phyloP scores from a whole-genome alignment of 2,329 filamentous ascomycete species.

The Huntiella abstrusa region DNA sequence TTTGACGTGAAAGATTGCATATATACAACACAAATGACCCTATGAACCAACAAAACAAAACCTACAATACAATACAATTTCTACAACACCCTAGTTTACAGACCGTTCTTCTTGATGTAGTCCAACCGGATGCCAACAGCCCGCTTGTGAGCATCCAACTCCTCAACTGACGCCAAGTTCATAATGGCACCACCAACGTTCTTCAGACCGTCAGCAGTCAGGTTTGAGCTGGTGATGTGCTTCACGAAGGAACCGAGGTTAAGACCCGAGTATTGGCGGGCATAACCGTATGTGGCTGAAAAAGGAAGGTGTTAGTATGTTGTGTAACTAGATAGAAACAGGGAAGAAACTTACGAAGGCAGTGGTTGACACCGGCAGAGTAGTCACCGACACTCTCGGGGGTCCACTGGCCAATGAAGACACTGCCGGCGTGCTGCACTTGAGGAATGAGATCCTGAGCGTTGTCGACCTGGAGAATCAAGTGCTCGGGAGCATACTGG shows the following conservation, averaged over 20 bases:
- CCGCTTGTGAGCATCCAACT: slow-evolving; percentile 79
- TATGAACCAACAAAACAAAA: not conserved
- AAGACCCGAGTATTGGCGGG: slow-evolving; percentile 95
- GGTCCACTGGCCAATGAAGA: slow-evolving; percentile 92
- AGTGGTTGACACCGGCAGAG: slow-evolving; percentile 94
- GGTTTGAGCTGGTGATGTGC: slow-evolving; percentile 87
- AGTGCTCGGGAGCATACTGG: slow-evolving; percentile 84
- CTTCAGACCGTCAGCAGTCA: slow-evolving; percentile 66
- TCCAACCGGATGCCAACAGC: slow-evolving; percentile 69
- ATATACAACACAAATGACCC: not conserved
- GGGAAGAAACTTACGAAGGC: slow-evolving; percentile 55
- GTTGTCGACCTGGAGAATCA: slow-evolving; percentile 76
- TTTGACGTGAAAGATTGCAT: too few species aligned
- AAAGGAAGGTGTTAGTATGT: slow-evolving; percentile 13
- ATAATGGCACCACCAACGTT: slow-evolving; percentile 84
- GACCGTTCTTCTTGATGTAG: slow-evolving; percentile 22
- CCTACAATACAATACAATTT: not conserved
- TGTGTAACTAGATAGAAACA: not conserved
- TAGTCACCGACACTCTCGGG: slow-evolving; percentile 97
- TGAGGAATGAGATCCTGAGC: slow-evolving; percentile 55
- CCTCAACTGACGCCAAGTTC: slow-evolving; percentile 85
- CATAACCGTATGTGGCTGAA: slow-evolving; percentile 86
- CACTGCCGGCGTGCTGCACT: slow-evolving; percentile 85
- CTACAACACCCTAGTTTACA: not conserved
- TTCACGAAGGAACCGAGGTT: slow-evolving; percentile 93